phyloP scores from a whole-genome alignment of 352 stramenopile species.

The Phytophthora sojae region DNA sequence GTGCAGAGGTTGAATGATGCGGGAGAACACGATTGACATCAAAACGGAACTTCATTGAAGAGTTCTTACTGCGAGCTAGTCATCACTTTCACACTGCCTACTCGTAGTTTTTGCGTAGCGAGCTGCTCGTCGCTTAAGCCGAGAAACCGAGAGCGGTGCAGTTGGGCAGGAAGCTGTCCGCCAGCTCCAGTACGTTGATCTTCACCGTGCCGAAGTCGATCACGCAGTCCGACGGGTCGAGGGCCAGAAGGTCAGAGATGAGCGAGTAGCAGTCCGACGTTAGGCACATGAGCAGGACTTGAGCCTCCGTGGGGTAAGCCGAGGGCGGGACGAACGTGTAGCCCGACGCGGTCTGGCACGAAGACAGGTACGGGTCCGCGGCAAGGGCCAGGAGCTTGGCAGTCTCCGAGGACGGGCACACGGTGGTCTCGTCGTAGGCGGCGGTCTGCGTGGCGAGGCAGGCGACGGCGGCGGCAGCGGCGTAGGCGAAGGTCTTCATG shows the following conservation, averaged over 20 bases:
- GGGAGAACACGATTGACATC: constrained; percentile 10
- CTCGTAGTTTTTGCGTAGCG: constrained; percentile 17
- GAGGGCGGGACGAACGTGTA: constrained; percentile 46
- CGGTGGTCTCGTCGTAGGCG: constrained; percentile 38
- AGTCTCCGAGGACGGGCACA: constrained; percentile 40
- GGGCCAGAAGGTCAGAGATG: constrained; percentile 38
- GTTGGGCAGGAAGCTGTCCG: constrained; percentile 45
- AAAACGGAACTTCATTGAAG: constrained; percentile 26
- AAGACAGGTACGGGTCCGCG: constrained; percentile 20
- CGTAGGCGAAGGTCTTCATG: constrained; percentile 53
- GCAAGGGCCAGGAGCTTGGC: constrained; percentile 41
- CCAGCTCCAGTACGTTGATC: constrained; percentile 58
- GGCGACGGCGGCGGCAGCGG: constrained; percentile 26
- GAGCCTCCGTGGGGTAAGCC: constrained; percentile 35
- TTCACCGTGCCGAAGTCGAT: constrained; percentile 46
- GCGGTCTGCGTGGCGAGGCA: constrained; percentile 36
- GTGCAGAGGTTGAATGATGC: no score
- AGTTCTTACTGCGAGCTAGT: constrained; percentile 24
- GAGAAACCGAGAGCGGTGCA: constrained; percentile 44
- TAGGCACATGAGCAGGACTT: constrained; percentile 51
- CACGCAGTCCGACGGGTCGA: constrained; percentile 54
- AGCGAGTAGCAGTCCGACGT: constrained; percentile 42
- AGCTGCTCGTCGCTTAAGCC: constrained; percentile 18
- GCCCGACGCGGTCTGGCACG: constrained; percentile 39
- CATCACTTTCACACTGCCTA: constrained; percentile 4